Conservation (phyloP, 2,329 filamentous ascomycete species). For the Camillea tinctor region DNA sequence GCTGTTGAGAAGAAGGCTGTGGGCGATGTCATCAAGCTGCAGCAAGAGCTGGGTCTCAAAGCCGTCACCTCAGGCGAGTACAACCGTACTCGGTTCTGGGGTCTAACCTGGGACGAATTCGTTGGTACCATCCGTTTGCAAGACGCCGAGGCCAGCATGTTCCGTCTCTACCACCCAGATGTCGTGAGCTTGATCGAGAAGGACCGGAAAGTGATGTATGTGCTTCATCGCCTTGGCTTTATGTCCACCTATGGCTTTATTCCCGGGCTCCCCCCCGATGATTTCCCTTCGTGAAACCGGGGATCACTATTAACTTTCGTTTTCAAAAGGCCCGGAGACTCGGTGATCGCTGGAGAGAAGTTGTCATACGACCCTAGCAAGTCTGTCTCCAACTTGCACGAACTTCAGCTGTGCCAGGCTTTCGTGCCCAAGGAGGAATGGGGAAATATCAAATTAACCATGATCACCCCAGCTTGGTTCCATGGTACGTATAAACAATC, state of each 20-base stretch:
- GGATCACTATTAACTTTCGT: not conserved
- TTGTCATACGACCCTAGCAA: conserved; percentile 42
- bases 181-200: conserved; percentile 53
- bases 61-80: conserved; percentile 73
- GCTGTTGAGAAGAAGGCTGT: conserved; percentile 65
- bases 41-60: conserved; percentile 64
- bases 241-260: not conserved
- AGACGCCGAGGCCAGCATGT: conserved; percentile 51
- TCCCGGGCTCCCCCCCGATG: not conserved
- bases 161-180: conserved; percentile 55
- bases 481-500: conserved; percentile 40
- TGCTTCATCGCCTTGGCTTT: not conserved
- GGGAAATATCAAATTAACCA: conserved; percentile 52
- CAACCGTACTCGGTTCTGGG: conserved; percentile 52
- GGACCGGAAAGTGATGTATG: conserved; percentile 50
- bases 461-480: conserved; percentile 54
- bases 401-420: conserved; percentile 47
- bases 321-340: conserved; percentile 43
- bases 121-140: conserved; percentile 48
- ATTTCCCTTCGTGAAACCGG: not conserved
- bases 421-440: conserved; percentile 47
- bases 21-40: conserved; percentile 64
- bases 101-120: conserved; percentile 54
- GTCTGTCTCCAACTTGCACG: conserved; percentile 48
- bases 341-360: conserved; percentile 51